Evolutionary conservation across 768 basidiomycete species (phyloP).

Genomic region (Naganishia antarctica): DNA sequence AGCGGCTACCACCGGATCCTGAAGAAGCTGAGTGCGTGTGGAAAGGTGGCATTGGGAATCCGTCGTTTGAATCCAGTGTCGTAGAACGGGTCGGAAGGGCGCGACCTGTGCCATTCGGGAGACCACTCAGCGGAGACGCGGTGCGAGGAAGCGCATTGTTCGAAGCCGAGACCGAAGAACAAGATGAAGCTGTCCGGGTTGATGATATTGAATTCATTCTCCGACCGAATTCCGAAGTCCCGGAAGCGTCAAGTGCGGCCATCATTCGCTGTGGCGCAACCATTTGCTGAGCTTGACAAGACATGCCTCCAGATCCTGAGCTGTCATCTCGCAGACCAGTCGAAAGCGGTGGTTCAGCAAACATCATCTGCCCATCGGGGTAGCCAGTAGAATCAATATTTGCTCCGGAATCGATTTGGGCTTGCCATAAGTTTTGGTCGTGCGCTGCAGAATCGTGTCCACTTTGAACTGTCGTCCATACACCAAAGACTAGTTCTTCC

Average conservation of each 20-base stretch:
- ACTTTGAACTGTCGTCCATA: conserved; percentile 9
- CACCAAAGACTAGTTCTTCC: conserved; percentile 1
- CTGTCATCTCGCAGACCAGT: no score
- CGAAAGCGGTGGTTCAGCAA: conserved; percentile 12
- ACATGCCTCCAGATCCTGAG: neutral
- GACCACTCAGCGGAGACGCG: neutral
- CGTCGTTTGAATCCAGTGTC: neutral
- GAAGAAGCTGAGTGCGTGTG: conserved; percentile 8
- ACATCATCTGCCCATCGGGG: neutral
- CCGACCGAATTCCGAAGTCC: conserved; percentile 22
- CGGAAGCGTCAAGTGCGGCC: conserved; percentile 4
- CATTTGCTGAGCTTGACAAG: neutral
- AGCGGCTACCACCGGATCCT: conserved; percentile 2
- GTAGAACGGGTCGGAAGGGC: neutral
- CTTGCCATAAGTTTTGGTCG: conserved; percentile 3
- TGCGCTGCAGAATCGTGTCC: neutral
- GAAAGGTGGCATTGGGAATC: conserved; percentile 18
- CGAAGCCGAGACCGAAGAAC: neutral
- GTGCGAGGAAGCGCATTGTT: neutral
- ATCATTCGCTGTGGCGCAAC: neutral
- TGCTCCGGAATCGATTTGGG: neutral
- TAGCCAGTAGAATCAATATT: neutral
- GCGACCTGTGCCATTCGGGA: neutral
- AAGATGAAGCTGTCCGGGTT: conserved; percentile 5
- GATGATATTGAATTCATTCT: conserved; percentile 27